A percentile compares a stretch with the other conserved stretches of the same genome.
Evolutionary conservation across 768 basidiomycete genomes (phyloP).

Genomic region (Lactifluus volemus): DNA sequence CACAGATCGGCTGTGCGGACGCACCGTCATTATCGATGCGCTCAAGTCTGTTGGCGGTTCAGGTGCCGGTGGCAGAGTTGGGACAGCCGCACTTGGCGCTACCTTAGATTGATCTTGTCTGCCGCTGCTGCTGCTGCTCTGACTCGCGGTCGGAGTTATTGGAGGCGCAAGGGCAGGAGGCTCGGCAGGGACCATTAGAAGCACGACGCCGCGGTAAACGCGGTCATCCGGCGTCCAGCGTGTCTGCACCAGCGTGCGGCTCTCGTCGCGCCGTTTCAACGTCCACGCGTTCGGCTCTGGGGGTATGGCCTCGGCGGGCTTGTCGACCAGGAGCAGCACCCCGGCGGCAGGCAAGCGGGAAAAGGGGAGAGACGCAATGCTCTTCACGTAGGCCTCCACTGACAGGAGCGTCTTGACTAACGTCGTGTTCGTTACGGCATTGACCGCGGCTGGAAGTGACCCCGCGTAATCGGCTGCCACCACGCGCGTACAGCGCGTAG

Average conservation of each 20-base stretch:
- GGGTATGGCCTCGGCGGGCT: slow-evolving; percentile 39
- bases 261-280: slow-evolving; percentile 50
- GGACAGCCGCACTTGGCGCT: background rate
- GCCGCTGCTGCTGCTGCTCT: background rate
- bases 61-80: background rate
- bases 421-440: slow-evolving; percentile 74
- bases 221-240: slow-evolving; percentile 42
- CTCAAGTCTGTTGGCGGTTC: background rate
- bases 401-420: slow-evolving; percentile 64
- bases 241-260: slow-evolving; percentile 47
- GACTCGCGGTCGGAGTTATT: slow-evolving; percentile 2
- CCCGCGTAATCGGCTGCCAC: slow-evolving; percentile 84
- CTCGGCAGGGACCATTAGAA: slow-evolving; percentile 32
- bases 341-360: slow-evolving; percentile 61
- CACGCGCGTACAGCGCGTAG: slow-evolving; percentile 77
- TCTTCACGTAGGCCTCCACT: slow-evolving; percentile 68
- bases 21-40: background rate
- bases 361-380: slow-evolving; percentile 53
- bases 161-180: slow-evolving; percentile 14
- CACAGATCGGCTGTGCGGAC: slow-evolving; percentile 16
- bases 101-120: slow-evolving; percentile 5
- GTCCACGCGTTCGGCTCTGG: slow-evolving; percentile 41
- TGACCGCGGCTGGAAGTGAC: slow-evolving; percentile 74
- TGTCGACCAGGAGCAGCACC: slow-evolving; percentile 42
- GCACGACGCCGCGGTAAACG: slow-evolving; percentile 42